These are phyloP conservation scores for Pseudogymnoascus sp. DNA, from an alignment of 2,329 filamentous ascomycete genomes.

Conservation along the genomic window DNA sequence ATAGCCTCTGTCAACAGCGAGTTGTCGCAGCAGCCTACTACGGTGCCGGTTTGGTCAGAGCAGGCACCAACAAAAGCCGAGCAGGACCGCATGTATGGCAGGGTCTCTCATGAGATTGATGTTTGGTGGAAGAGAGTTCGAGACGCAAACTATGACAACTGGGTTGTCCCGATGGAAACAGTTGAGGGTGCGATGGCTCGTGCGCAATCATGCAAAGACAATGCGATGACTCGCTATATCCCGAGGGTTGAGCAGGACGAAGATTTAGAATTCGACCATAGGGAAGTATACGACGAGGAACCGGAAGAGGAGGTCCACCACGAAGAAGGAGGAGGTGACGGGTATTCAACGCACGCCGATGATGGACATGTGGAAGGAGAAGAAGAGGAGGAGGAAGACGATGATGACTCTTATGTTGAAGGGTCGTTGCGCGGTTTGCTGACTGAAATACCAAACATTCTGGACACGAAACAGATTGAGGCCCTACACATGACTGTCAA, in stretches of 20 bases:
- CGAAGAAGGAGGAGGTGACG: constrained; percentile 45
- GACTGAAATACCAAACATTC: constrained; percentile 88
- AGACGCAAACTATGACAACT: constrained; percentile 53
- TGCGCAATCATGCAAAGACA: constrained; percentile 52
- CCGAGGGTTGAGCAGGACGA: constrained; percentile 19
- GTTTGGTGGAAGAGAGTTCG: constrained; percentile 57
- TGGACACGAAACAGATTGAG: constrained; percentile 92
- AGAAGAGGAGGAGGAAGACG: constrained; percentile 61
- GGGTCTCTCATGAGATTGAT: constrained; percentile 58
- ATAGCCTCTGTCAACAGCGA: not conserved
- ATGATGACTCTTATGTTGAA: constrained; percentile 73
- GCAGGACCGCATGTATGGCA: constrained; percentile 51
- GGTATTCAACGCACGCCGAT: constrained; percentile 31
- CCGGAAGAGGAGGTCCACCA: constrained; percentile 37
- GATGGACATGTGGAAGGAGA: constrained; percentile 46
- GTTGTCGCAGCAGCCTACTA: constrained; percentile 1
- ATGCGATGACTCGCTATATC: constrained; percentile 45
- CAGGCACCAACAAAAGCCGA: constrained; percentile 42
- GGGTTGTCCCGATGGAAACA: constrained; percentile 52
- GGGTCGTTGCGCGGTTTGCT: constrained; percentile 75
- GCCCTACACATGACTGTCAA: constrained; percentile 96
- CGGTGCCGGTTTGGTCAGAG: constrained; percentile 23
- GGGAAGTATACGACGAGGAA: constrained; percentile 40
- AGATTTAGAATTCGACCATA: constrained; percentile 20
- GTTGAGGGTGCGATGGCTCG: constrained; percentile 52